Evolutionary conservation across 371 early-diverging fungal genomes (phyloP).

Genomic region (Saksenaea oblongispora): DNA sequence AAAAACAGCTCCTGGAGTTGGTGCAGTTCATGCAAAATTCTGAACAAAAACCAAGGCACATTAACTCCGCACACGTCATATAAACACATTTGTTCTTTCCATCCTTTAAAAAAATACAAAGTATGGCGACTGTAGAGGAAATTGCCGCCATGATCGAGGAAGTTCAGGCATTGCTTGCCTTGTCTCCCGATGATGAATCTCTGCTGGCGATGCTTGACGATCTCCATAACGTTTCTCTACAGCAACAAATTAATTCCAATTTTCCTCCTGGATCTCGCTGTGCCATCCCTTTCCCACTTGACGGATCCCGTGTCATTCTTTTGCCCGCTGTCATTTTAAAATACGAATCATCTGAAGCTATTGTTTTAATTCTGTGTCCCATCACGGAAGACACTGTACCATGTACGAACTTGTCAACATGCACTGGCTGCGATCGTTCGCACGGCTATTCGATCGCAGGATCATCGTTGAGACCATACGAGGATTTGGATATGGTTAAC

Average conservation of each 20-base stretch:
- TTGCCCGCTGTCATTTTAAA: constrained; percentile 5
- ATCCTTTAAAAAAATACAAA: not conserved
- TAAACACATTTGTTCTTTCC: no score
- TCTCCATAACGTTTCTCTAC: constrained; percentile 4
- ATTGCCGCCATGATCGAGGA: constrained; percentile 15
- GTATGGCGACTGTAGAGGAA: constrained; percentile 12
- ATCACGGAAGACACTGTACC: constrained; percentile 22
- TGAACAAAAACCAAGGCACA: no score
- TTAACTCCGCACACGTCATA: no score
- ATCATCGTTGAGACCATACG: constrained; percentile 15
- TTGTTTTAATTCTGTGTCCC: constrained; percentile 26
- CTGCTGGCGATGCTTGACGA: constrained; percentile 11
- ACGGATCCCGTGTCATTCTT: not conserved
- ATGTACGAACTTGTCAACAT: constrained; percentile 14
- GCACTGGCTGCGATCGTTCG: constrained; percentile 10
- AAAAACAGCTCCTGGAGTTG: no score
- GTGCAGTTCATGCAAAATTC: no score
- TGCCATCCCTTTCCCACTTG: constrained; percentile 8
- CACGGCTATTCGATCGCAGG: constrained; percentile 23
- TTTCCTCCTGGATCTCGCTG: constrained; percentile 4
- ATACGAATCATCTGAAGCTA: not conserved
- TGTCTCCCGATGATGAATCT: constrained; percentile 11
- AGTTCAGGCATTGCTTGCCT: constrained; percentile 14
- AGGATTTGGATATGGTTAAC: constrained; percentile 15
- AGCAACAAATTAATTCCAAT: not conserved